Evolutionary conservation across 805 yeast species (phyloP).

Genomic region (Kodamaea laetipori): DNA sequence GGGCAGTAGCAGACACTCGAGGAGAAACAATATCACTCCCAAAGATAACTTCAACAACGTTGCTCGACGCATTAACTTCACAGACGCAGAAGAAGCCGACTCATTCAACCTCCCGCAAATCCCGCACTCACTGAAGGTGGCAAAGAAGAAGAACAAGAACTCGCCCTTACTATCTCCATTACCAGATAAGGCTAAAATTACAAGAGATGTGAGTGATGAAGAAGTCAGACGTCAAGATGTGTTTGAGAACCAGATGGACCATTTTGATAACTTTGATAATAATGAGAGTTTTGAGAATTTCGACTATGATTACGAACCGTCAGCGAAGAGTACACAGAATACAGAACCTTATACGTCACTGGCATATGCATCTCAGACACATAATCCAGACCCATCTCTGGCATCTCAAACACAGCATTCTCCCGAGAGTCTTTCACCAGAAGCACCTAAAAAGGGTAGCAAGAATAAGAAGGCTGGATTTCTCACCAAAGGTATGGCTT

Average conservation of each 20-base stretch:
- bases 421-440: conserved; percentile 21
- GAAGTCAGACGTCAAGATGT: conserved; percentile 5
- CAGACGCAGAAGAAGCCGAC: conserved; percentile 34
- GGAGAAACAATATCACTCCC: conserved; percentile 14
- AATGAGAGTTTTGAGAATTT: conserved; percentile 14
- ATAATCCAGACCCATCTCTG: no score
- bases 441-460: conserved; percentile 7
- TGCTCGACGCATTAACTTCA: conserved; percentile 39
- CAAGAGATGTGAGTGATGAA: neutral
- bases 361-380: no score
- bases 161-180: conserved; percentile 36
- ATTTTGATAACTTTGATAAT: conserved; percentile 10
- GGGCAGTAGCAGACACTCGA: conserved; percentile 5
- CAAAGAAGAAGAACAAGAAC: conserved; percentile 26
- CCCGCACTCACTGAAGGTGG: conserved; percentile 19
- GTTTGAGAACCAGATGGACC: conserved; percentile 6
- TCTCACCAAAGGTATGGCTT: conserved; percentile 37
- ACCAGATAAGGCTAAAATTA: conserved; percentile 21
- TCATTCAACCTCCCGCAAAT: conserved; percentile 35
- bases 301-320: conserved; percentile 13
- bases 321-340: neutral
- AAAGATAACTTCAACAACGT: conserved; percentile 26
- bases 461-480: conserved; percentile 18
- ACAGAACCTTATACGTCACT: conserved; percentile 2
- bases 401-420: conserved; percentile 16